A percentile compares a stretch with the other conserved stretches of the same genome.
Conservation (phyloP, 2,329 filamentous ascomycete species). For the Aspergillus sp. region DNA sequence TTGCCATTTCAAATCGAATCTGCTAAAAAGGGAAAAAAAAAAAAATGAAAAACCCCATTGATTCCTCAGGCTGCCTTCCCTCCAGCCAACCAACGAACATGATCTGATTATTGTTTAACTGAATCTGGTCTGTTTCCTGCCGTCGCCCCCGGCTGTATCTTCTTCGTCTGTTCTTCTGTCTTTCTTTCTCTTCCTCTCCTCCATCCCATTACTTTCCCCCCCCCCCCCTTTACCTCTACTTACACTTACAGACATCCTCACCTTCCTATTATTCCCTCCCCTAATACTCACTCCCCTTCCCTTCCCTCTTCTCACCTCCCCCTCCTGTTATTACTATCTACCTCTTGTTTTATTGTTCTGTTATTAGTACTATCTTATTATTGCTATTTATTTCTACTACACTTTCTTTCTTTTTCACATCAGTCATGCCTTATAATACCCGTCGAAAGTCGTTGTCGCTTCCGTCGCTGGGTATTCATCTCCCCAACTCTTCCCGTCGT, state of each 20-base stretch:
- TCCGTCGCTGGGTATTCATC: constrained; percentile 85
- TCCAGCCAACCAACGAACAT: too few species aligned
- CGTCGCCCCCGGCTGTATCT: background rate
- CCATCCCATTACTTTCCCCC: constrained; percentile 7
- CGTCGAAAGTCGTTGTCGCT: constrained; percentile 92
- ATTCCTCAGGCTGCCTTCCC: too few species aligned
- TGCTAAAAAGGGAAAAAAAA: too few species aligned
- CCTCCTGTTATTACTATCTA: constrained; percentile 11
- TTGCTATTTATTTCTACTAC: constrained; percentile 2
- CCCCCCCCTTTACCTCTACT: constrained; percentile 5
- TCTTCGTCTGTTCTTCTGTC: constrained; percentile 2
- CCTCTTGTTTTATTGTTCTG: constrained; percentile 13
- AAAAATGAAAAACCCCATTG: too few species aligned
- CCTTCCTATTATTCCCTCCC: constrained; percentile 12
- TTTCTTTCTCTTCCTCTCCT: constrained; percentile 7
- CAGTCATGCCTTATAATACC: constrained; percentile 97
- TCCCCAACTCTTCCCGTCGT: constrained; percentile 59
- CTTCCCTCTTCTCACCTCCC: constrained; percentile 3
- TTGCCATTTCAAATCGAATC: too few species aligned
- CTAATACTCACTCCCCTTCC: constrained; percentile 5
- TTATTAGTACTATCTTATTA: constrained; percentile 3
- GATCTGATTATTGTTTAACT: too few species aligned
- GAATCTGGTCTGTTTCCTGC: background rate
- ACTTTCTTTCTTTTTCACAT: constrained; percentile 7
- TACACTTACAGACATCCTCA: background rate